Conservation (phyloP, 2,329 filamentous ascomycete species). For the Hypomyces rosellus region DNA sequence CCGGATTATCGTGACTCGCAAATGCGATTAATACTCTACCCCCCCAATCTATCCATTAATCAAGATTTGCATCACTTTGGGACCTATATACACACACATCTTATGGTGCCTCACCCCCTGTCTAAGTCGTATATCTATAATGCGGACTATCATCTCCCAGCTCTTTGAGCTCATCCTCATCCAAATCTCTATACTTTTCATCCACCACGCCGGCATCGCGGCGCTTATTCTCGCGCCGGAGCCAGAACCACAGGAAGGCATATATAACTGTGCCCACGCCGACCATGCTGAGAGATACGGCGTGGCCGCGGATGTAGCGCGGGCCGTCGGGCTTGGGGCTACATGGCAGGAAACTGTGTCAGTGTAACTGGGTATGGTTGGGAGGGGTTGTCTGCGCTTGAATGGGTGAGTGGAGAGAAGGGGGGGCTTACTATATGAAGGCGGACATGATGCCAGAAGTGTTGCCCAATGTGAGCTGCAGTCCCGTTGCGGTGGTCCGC, state of each 20-base stretch:
- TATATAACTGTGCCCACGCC: conserved; percentile 48
- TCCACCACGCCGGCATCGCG: conserved; percentile 34
- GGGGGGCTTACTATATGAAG: conserved; percentile 48
- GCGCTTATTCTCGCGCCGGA: conserved; percentile 39
- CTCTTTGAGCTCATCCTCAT: conserved; percentile 43
- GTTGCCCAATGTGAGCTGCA: conserved; percentile 68
- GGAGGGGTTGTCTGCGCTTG: no score
- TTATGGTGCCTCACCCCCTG: background rate
- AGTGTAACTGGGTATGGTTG: background rate
- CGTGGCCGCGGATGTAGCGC: conserved; percentile 56
- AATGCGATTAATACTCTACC: background rate
- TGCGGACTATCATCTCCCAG: conserved; percentile 47
- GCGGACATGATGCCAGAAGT: conserved; percentile 66
- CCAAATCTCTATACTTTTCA: conserved; percentile 33
- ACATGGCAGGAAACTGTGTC: background rate
- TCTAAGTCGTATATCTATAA: conserved; percentile 39
- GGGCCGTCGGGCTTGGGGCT: conserved; percentile 44
- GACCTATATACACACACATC: background rate
- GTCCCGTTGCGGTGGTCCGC: conserved; percentile 62
- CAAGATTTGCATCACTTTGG: background rate
- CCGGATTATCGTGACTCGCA: background rate
- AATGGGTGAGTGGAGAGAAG: background rate
- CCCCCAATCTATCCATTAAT: background rate
- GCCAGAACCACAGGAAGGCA: conserved; percentile 49
- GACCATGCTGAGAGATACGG: conserved; percentile 53